Evolutionary conservation across 1,284 basidiomycete species (phyloP), one percentile per base, ranked within the genome.

Genomic region (Sporisorium reilianum): DNA sequence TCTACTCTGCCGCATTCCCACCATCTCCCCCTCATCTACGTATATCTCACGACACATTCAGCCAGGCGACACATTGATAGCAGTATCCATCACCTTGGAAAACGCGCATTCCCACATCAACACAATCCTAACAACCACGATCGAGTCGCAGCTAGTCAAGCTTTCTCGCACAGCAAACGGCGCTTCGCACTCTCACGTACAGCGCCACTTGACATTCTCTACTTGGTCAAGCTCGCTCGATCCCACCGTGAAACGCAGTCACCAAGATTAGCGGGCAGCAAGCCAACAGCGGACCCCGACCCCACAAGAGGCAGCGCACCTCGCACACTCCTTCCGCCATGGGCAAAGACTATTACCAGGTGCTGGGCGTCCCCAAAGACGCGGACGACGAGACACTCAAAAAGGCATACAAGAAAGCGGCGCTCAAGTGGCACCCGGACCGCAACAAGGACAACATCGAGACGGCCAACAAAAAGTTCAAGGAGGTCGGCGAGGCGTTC

Each of bases 401-500:
- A 66, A 84, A 81, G 61, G 79, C 75, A 23, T 78, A 79, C 78
- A 79, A 81, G 55, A 81, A 85, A 64, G 77, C 80, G 32, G 93
- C 93, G 44, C 86, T 96, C 82, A 93, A 92, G 88, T 93, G 91
- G 90, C 94, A 96, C 86, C 94, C 94, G 41, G 95, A 97, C 86
- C 89, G 95, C 51, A 97, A 96, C 85, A 87, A 87, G 57, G 90
- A 91, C 45, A 86, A 87, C 54, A 90, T 91, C 70, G 95, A 95
- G 77, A 34, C 57, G 6, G 92, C 96, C 0, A 91, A 90, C 10
- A 89, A 90, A 81, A 97, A 93, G 86, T 99, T 99, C 87, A 96
- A 99, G 86, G 91, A 97, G 89, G 92, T 97, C 64, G 93, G 93
- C 25, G 96, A 99, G 87, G 96, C 96, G 0, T 98, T 96, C 81